Conservation (phyloP, 495 filamentous ascomycete genomes). For the Aspergillus nanangensis region DNA sequence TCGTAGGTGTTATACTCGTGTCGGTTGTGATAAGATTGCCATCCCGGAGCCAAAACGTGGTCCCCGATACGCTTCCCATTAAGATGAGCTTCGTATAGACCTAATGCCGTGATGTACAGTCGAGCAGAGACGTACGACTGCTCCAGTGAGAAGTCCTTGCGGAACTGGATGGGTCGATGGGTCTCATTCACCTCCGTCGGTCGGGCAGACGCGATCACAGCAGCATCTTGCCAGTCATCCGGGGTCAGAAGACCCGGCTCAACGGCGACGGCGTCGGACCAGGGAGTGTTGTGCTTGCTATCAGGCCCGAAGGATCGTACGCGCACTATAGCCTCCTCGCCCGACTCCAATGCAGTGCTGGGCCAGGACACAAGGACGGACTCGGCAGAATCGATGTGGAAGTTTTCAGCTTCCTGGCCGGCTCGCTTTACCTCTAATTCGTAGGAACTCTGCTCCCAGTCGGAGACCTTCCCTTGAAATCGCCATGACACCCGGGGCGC, state of each 20-base stretch:
- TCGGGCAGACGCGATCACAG: constrained; percentile 6
- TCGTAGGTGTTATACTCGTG: constrained; percentile 47
- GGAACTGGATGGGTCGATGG: constrained; percentile 4
- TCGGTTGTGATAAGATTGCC: constrained; percentile 42
- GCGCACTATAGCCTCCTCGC: constrained; percentile 8
- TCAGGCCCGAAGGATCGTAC: constrained; percentile 6
- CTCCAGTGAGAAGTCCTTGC: neutral
- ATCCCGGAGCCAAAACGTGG: constrained; percentile 34
- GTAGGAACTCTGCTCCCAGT: constrained; percentile 11
- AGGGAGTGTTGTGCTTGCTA: constrained; percentile 2
- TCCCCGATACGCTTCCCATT: constrained; percentile 40
- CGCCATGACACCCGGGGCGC: constrained; percentile 12
- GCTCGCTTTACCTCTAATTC: constrained; percentile 6
- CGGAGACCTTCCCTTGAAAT: constrained; percentile 6
- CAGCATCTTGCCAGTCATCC: constrained; percentile 9
- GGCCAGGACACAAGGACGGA: constrained; percentile 14
- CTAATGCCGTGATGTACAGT: constrained; percentile 42
- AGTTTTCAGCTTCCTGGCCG: neutral
- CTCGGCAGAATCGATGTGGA: constrained; percentile 8
- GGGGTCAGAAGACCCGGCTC: constrained; percentile 6
- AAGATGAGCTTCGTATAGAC: constrained; percentile 39
- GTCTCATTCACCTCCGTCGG: constrained; percentile 1
- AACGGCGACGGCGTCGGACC: constrained; percentile 7
- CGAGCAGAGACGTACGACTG: constrained; percentile 10
- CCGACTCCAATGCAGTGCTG: constrained; percentile 1